Percentiles rank a stretch among this genome's conserved stretches.
phyloP scores from a whole-genome alignment of 495 filamentous ascomycete genomes.

The Xylaria flabelliformis region DNA sequence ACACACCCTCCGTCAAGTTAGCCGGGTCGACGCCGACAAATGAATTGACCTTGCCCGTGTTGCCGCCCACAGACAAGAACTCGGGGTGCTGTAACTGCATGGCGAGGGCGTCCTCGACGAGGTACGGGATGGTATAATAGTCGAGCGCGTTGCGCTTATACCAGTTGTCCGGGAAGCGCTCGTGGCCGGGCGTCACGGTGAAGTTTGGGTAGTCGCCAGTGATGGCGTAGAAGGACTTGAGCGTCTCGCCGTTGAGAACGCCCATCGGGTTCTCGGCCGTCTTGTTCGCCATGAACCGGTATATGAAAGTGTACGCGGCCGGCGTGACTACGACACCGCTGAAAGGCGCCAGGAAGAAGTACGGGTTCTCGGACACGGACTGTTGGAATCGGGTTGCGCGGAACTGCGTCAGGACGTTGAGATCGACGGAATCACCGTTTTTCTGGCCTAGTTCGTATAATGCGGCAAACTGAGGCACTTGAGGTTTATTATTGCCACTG shows the following conservation, averaged over 20 bases:
- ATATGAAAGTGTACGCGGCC: slow-evolving; percentile 53
- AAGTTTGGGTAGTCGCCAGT: slow-evolving; percentile 47
- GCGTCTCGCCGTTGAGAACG: slow-evolving; percentile 46
- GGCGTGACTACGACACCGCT: slow-evolving; percentile 53
- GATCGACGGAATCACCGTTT: slow-evolving; percentile 40
- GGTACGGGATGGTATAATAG: slow-evolving; percentile 33
- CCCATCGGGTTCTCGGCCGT: slow-evolving; percentile 54
- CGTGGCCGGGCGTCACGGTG: slow-evolving; percentile 53
- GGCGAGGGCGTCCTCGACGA: slow-evolving; percentile 49
- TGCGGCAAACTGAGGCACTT: slow-evolving; percentile 34
- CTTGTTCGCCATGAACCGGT: slow-evolving; percentile 56
- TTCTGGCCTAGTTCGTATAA: slow-evolving; percentile 4
- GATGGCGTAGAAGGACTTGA: slow-evolving; percentile 57
- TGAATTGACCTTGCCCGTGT: slow-evolving; percentile 61
- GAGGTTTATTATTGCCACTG: slow-evolving; percentile 45
- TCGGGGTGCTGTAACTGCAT: slow-evolving; percentile 35
- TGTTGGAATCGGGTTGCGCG: slow-evolving; percentile 51
- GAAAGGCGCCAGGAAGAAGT: slow-evolving; percentile 61
- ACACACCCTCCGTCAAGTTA: slow-evolving; percentile 58
- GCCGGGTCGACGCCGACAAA: slow-evolving; percentile 59
- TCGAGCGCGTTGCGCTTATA: slow-evolving; percentile 53
- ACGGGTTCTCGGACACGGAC: slow-evolving; percentile 57
- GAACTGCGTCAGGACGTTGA: slow-evolving; percentile 47
- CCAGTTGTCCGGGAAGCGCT: slow-evolving; percentile 66
- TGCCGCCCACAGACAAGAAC: slow-evolving; percentile 59